A percentile compares a stretch with the other conserved stretches of the same genome.
Conservation (phyloP, 192 early-diverging fungal genomes). For the Chytriomyces hyalinus region DNA sequence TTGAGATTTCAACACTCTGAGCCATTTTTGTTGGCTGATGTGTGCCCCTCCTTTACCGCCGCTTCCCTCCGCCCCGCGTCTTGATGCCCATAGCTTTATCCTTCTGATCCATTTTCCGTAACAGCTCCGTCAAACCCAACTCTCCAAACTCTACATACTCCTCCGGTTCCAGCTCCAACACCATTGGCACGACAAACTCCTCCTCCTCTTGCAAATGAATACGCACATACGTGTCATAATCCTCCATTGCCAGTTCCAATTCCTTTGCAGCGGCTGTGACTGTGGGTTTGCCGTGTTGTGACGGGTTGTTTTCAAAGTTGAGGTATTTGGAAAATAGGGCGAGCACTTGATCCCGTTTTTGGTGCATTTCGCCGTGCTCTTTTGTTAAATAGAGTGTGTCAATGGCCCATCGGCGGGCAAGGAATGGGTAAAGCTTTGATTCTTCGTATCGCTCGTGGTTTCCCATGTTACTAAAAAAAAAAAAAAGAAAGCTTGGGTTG, state of each 20-base stretch:
- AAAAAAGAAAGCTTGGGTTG: no score
- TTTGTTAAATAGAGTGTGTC: conserved; percentile 2
- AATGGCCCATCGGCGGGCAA: not conserved
- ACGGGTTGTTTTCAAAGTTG: not conserved
- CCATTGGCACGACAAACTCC: conserved; percentile 21
- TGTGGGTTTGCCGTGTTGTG: not conserved
- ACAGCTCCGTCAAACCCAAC: not conserved
- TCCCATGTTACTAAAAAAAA: not conserved
- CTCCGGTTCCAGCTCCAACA: conserved; percentile 2
- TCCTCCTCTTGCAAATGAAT: conserved; percentile 25
- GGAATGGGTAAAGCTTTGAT: conserved; percentile 13
- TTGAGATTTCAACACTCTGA: no score
- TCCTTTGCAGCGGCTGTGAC: not conserved
- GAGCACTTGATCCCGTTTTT: conserved; percentile 4
- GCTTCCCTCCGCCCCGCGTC: not conserved
- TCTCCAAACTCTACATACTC: conserved; percentile 9
- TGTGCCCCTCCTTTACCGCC: not conserved
- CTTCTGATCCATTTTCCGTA: conserved; percentile 3
- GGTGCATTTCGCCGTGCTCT: conserved; percentile 17
- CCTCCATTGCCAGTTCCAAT: conserved; percentile 14
- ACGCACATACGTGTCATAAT: not conserved
- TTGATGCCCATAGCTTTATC: conserved; percentile 9
- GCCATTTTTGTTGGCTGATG: no score
- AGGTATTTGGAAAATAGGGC: not conserved
- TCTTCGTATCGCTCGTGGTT: conserved; percentile 21